Conservation (phyloP, 2,329 filamentous ascomycete species). For the Cercospora citrullina region DNA sequence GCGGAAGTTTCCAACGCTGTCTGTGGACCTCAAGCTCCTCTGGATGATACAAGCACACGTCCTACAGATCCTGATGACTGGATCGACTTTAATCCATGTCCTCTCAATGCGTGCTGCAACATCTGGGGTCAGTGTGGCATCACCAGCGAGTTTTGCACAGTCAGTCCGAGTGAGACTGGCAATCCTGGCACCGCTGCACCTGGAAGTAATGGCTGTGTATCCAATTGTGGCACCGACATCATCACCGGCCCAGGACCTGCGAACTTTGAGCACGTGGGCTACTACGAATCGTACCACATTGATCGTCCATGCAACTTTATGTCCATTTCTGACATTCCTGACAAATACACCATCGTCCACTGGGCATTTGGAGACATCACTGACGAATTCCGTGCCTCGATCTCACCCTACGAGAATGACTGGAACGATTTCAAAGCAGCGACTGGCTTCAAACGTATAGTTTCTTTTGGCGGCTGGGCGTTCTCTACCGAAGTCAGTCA, state of each 20-base stretch:
- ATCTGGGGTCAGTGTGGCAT: slow-evolving; percentile 51
- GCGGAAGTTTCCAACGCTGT: slow-evolving; percentile 41
- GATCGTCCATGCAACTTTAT: slow-evolving; percentile 35
- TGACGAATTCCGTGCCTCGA: background rate
- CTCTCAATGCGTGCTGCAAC: slow-evolving; percentile 47
- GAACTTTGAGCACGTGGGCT: slow-evolving; percentile 34
- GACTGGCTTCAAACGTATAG: slow-evolving; percentile 41
- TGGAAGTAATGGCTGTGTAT: slow-evolving; percentile 44
- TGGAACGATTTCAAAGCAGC: slow-evolving; percentile 40
- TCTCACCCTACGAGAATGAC: slow-evolving; percentile 22
- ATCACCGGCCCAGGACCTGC: slow-evolving; percentile 28
- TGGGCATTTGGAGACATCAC: slow-evolving; percentile 75
- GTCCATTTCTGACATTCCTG: slow-evolving; percentile 66
- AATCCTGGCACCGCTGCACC: slow-evolving; percentile 42
- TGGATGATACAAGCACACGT: slow-evolving; percentile 40
- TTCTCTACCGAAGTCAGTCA: slow-evolving; percentile 39
- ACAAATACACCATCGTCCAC: slow-evolving; percentile 82
- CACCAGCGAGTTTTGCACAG: slow-evolving; percentile 47
- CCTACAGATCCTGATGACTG: slow-evolving; percentile 33
- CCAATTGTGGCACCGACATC: slow-evolving; percentile 46
- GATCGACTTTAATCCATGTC: slow-evolving; percentile 36
- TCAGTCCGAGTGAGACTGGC: slow-evolving; percentile 30
- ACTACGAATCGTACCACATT: slow-evolving; percentile 39
- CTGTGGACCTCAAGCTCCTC: slow-evolving; percentile 50
- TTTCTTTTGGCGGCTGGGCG: slow-evolving; percentile 51